Percentiles rank a stretch among this genome's conserved stretches.
Evolutionary conservation across 1,284 basidiomycete species (phyloP).

Genomic region (Bjerkandera adusta): DNA sequence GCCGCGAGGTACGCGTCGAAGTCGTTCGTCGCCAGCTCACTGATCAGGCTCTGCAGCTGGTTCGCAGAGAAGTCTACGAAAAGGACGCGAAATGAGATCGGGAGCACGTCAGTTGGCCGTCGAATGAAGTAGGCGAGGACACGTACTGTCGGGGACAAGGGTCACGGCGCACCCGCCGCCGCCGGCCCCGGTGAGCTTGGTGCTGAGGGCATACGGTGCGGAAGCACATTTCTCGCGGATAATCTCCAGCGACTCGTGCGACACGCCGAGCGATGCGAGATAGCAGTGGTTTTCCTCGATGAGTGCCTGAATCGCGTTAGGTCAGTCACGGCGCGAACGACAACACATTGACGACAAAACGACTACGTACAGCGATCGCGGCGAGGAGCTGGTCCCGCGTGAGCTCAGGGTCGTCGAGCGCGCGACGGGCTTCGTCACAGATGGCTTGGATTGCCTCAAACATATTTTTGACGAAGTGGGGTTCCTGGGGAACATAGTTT

Average conservation of each 20-base stretch:
- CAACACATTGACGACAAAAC: conserved; percentile 13
- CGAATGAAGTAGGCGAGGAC: not conserved
- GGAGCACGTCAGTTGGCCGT: no score
- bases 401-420: conserved; percentile 74
- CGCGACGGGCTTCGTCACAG: conserved; percentile 74
- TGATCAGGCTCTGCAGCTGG: conserved; percentile 55
- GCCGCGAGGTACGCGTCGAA: conserved; percentile 90
- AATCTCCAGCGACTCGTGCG: conserved; percentile 84
- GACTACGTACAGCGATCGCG: conserved; percentile 52
- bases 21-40: conserved; percentile 57
- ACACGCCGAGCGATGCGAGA: conserved; percentile 89
- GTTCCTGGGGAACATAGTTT: conserved; percentile 52
- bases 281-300: conserved; percentile 90
- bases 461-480: conserved; percentile 72
- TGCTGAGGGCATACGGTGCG: conserved; percentile 71
- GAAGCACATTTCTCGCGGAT: conserved; percentile 72
- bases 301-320: conserved; percentile 47
- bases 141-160: conserved; percentile 84
- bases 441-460: conserved; percentile 80
- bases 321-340: conserved; percentile 12
- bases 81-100: conserved; percentile 11
- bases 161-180: conserved; percentile 98
- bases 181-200: conserved; percentile 99
- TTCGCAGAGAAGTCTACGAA: conserved; percentile 61
- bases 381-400: conserved; percentile 60